Base-by-base conservation (phyloP, 2,329 filamentous ascomycete genomes). In the Rugonectria rugulosa region DNA sequence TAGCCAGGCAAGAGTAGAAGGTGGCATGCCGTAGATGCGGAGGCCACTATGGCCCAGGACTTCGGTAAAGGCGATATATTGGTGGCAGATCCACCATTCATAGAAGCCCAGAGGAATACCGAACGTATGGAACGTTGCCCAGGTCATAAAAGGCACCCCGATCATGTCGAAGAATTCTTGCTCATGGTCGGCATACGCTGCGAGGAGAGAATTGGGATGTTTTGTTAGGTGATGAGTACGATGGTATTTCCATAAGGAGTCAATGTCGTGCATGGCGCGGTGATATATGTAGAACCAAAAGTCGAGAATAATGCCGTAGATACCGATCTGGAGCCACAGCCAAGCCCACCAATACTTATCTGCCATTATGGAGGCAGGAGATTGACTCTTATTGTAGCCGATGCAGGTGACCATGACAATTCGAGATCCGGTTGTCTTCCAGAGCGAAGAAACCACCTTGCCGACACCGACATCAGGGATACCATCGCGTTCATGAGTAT, bases 111-210 rank as follows among this genome's bases (percentile, higher is more conserved):
- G 14, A 1, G 56, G 58, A 3, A 61, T 56, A 2, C 56, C 47
- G 4, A 60, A 5, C 14, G 37, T 31, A 11, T 24, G 31, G n/a
- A 61, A 61, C 1, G 58, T 57, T n/a, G 42, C 20, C 6, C 42
- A 61, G 0, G 58, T 61, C 4, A 61, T 29, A 7, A 61, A 60
- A 0, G 58, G 58, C 4, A 61, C 41, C 14, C 52, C 58, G 1
- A 61, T 47, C 58, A 61, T 61, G 36, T 61, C 58, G 20, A 61
- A 61, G n/a, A 61, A 61, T 12, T 61, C 58, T 21, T 61, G 58
- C 21, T 60, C 58, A 2, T 61, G 58, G 20, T 61, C 58, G 32
- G 58, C 58, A 5, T 53, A 61, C 2, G 56, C 58, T 6, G 56
- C 38, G 5, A 60, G 47, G 0, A 60, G 58, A 14, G 58, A 24